Percentiles rank a stretch among this genome's conserved stretches.
These are phyloP conservation scores for Lactarius evosmus DNA, from an alignment of 768 basidiomycete species.

Conservation along the genomic window DNA sequence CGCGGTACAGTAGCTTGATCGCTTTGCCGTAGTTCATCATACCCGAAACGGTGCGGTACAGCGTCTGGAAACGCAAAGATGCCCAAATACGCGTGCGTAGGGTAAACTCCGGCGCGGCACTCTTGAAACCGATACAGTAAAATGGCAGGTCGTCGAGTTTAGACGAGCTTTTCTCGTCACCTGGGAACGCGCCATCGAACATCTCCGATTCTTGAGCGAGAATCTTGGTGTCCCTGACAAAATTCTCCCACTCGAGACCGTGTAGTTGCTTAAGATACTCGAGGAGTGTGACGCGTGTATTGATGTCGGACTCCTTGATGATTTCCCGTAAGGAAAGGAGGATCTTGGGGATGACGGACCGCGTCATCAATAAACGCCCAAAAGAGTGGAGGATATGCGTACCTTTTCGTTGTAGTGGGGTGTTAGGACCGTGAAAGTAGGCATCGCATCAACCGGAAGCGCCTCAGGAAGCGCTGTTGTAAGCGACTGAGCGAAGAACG, in stretches of 20 bases:
- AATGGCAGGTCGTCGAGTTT: constrained; percentile 94
- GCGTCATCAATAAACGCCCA: not conserved
- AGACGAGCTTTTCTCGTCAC: constrained; percentile 77
- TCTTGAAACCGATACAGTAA: constrained; percentile 99
- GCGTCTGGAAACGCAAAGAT: constrained; percentile 94
- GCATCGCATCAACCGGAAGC: constrained; percentile 98
- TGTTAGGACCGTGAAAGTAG: constrained; percentile 96
- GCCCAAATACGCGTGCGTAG: constrained; percentile 99
- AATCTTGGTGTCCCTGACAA: constrained; percentile 99
- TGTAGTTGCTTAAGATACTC: constrained; percentile 99
- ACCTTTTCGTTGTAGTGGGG: constrained; percentile 99
- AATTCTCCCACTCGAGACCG: constrained; percentile 98
- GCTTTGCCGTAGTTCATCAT: constrained; percentile 99
- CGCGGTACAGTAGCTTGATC: constrained; percentile 98
- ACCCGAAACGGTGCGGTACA: constrained; percentile 97
- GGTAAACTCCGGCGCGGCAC: constrained; percentile 96
- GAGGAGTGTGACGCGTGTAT: constrained; percentile 92
- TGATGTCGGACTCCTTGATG: constrained; percentile 97
- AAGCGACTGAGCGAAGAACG: constrained; percentile 97
- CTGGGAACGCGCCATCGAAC: constrained; percentile 73
- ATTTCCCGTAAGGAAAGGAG: constrained; percentile 95
- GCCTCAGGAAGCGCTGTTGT: constrained; percentile 94
- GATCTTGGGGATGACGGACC: constrained; percentile 50
- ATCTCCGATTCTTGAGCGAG: constrained; percentile 91
- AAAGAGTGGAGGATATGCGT: constrained; percentile 19